Conservation (phyloP, 441 rosid species). For the Erodium moschatum region DNA sequence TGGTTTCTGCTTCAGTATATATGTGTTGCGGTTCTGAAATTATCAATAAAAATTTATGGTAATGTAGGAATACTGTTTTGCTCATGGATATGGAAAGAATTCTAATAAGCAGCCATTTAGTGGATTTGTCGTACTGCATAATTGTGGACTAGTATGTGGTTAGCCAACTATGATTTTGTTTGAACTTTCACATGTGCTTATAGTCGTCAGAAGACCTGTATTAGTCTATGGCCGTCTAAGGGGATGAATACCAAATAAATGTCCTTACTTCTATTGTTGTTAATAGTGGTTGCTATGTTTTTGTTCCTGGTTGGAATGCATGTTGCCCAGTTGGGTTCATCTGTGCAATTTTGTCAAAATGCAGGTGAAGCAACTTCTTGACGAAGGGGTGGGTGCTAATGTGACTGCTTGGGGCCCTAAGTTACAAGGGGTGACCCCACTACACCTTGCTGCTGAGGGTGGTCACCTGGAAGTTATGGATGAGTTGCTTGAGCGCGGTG, state of each 20-base stretch:
- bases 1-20: background rate
- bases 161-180: background rate
- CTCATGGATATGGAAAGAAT: background rate
- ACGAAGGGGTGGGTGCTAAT: conserved; percentile 68
- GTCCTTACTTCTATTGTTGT: background rate
- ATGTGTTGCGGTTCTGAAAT: background rate
- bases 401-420: conserved; percentile 74
- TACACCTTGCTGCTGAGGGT: conserved; percentile 89
- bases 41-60: background rate
- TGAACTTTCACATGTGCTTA: background rate
- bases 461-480: conserved; percentile 81
- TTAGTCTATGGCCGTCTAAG: background rate
- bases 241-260: background rate
- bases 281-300: background rate
- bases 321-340: conserved; percentile 10
- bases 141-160: background rate
- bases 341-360: background rate
- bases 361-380: conserved; percentile 60
- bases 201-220: background rate
- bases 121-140: background rate
- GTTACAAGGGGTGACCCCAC: conserved; percentile 72
- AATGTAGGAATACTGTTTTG: background rate
- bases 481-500: conserved; percentile 77
- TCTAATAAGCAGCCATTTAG: background rate
- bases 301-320: background rate